A percentile compares a stretch with the other conserved stretches of the same genome.
These are phyloP conservation scores for Bretschneidera sinensis DNA, from an alignment of 345 rosid species.

Conservation along the genomic window DNA sequence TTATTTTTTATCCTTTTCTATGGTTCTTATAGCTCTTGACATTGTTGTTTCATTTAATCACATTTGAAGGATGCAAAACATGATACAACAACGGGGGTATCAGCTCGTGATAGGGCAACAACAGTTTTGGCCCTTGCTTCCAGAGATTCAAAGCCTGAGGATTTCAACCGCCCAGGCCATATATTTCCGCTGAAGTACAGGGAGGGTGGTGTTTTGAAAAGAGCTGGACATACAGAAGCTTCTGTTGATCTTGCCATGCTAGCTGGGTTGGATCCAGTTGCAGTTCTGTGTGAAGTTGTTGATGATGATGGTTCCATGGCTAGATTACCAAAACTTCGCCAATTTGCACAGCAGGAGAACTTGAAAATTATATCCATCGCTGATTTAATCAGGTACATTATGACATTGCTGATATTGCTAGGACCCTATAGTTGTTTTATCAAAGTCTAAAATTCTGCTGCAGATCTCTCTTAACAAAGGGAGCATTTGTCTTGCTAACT, in stretches of 20 bases:
- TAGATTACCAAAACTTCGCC: conserved; percentile 67
- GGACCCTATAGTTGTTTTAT: background rate
- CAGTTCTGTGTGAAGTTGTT: conserved; percentile 73
- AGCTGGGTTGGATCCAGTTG: conserved; percentile 80
- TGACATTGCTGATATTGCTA: background rate
- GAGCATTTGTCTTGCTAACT: background rate
- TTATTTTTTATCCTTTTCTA: background rate
- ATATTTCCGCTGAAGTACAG: conserved; percentile 77
- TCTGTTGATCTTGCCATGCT: conserved; percentile 79
- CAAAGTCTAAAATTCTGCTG: too few species aligned
- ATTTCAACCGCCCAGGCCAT: conserved; percentile 88
- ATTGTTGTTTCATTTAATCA: conserved; percentile 1
- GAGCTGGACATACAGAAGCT: conserved; percentile 97
- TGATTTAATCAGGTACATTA: conserved; percentile 67
- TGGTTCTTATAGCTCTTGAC: background rate
- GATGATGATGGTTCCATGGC: conserved; percentile 97
- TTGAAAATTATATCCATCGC: conserved; percentile 68
- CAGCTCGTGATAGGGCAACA: conserved; percentile 81
- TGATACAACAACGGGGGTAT: conserved; percentile 90
- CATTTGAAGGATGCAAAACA: conserved; percentile 74
- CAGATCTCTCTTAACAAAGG: too few species aligned
- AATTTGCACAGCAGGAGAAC: conserved; percentile 57
- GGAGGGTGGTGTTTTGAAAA: conserved; percentile 85
- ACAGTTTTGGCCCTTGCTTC: conserved; percentile 77
- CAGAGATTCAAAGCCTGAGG: conserved; percentile 70